Conservation (phyloP, 1,139 yeast species). For the Yamadazyma friedrichii region DNA sequence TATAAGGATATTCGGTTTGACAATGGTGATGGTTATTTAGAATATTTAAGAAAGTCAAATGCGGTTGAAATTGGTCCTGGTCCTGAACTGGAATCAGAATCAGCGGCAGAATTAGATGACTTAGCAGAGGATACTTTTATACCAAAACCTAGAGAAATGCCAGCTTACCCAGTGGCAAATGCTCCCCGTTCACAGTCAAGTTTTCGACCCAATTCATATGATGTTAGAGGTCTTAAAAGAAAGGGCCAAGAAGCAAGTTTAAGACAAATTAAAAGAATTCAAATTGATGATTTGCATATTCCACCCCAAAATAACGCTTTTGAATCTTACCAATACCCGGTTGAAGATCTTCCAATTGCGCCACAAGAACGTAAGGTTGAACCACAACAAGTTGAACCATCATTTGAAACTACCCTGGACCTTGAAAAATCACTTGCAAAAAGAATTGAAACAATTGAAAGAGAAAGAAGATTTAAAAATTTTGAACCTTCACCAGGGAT, state of each 20-base stretch:
- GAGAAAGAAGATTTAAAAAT: slow-evolving; percentile 1
- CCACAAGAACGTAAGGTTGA: neutral
- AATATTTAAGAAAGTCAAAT: slow-evolving; percentile 9
- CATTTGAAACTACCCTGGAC: neutral
- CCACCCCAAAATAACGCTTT: neutral
- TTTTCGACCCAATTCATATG: neutral
- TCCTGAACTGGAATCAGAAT: no score
- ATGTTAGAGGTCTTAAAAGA: neutral
- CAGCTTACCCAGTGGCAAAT: no score
- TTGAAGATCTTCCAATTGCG: neutral
- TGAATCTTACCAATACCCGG: neutral
- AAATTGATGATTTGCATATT: neutral
- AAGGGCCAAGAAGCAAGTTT: neutral
- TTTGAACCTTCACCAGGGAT: slow-evolving; percentile 4
- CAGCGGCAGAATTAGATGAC: neutral
- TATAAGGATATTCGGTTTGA: slow-evolving; percentile 16
- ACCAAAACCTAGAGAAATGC: neutral
- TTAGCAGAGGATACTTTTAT: neutral
- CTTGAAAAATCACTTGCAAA: neutral
- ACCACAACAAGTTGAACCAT: neutral
- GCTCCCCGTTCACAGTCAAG: no score
- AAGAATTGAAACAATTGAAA: neutral
- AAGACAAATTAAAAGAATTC: neutral
- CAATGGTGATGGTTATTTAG: slow-evolving; percentile 19
- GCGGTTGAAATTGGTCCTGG: neutral